Evolutionary conservation across 164 flowering plant species (phyloP), one percentile per base, ranked within the genome.

Genomic region (Tetracentron sinense): DNA sequence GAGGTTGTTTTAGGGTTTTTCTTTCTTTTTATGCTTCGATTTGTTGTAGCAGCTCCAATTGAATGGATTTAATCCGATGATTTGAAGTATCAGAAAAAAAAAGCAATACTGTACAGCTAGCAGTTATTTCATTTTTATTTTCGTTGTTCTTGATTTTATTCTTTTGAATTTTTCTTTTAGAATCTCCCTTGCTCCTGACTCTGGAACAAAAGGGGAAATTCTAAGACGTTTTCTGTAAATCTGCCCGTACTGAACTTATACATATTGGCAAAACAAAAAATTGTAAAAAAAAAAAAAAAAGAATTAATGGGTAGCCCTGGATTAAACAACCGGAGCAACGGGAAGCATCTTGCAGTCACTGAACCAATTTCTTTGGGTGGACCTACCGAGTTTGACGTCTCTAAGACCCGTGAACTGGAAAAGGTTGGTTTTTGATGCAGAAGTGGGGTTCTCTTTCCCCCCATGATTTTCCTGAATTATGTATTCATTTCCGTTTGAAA

Each of bases 331-430:
- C 58, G 51, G 29, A 71, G 22, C 44, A 66, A 61, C 33, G 71
- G 61, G 55, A 59, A 69, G 28, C 65, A 69, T 3, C 64, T 75
- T 50, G 82, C 82, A 19, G 66, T 82, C 7, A 70, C 83, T 0
- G 83, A 77, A 46, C 86, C 86, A 4, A 82, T 84, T 53, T 82
- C 86, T 15, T 63, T 72, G 49, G 79, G 75, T 42, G 86, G 88
- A 6, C 86, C 88, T 1, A 27, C 80, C 5, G 83, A 84, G 38
- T 68, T 62, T 22, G 86, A 81, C 55, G 62, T 73, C 56, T 51
- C 51, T 20, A 76, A 65, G 73, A 78, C 77, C 25, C 69, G 61
- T 14, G 84, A 82, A 54, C 77, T 81, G 14, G 86, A 79, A 62
- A 81, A 84, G 85, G 86, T 84, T 72, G 28, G 60, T 52, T 59